Conservation (phyloP, 805 yeast genomes). For the Candida piceae region DNA sequence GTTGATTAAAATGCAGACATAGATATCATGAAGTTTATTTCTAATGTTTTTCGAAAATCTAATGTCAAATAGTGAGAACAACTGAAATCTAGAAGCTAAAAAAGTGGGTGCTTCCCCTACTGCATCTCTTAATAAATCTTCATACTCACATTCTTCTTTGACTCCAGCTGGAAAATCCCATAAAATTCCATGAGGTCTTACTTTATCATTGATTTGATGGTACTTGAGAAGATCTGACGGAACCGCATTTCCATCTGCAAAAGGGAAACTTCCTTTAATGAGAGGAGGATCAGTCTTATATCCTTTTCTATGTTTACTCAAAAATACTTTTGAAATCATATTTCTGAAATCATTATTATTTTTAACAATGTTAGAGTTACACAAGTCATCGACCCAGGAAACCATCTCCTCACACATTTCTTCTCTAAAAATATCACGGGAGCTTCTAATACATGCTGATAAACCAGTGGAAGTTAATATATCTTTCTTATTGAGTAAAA, state of each 20-base stretch:
- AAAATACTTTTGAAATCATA: constrained; percentile 51
- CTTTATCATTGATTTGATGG: constrained; percentile 17
- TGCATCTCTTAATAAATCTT: constrained; percentile 17
- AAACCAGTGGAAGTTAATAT: constrained; percentile 59
- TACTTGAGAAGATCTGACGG: constrained; percentile 17
- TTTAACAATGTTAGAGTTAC: constrained; percentile 48
- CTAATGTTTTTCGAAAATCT: constrained; percentile 68
- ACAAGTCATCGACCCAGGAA: constrained; percentile 57
- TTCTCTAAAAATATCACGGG: constrained; percentile 70
- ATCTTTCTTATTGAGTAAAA: constrained; percentile 49
- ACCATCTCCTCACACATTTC: constrained; percentile 73
- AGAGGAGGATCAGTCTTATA: constrained; percentile 14
- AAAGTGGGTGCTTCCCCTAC: constrained; percentile 1
- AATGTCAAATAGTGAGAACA: constrained; percentile 59
- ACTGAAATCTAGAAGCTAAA: constrained; percentile 54
- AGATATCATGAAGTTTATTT: constrained; percentile 53
- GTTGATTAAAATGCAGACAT: constrained; percentile 59
- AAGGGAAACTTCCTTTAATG: constrained; percentile 22
- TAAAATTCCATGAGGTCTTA: constrained; percentile 17
- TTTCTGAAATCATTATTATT: constrained; percentile 44
- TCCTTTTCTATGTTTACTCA: constrained; percentile 61
- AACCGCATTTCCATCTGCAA: constrained; percentile 25
- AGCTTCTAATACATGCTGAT: constrained; percentile 58
- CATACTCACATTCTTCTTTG: constrained; percentile 45
- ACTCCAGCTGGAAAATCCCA: constrained; percentile 45